These are phyloP conservation scores for Cladosporium sp. DNA, from an alignment of 2,329 filamentous ascomycete species.

Conservation along the genomic window DNA sequence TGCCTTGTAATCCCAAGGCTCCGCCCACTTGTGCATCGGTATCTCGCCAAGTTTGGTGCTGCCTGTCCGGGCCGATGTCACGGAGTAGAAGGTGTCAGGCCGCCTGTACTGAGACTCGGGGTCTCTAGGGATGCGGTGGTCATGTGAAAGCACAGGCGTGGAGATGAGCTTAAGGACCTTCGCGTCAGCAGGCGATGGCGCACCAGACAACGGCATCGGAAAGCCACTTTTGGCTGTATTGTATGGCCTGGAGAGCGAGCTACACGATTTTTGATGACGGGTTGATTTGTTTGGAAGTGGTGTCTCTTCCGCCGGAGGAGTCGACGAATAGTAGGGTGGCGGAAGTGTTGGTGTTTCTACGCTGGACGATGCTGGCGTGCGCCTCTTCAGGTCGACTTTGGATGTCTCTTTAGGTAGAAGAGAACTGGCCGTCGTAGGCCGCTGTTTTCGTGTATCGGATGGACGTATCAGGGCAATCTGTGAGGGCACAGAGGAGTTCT, in stretches of 20 bases:
- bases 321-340: background rate
- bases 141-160: background rate
- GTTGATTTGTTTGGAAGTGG: background rate
- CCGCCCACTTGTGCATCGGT: conserved; percentile 41
- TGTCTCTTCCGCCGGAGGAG: background rate
- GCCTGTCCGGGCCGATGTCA: conserved; percentile 33
- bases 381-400: background rate
- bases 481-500: conserved; percentile 24
- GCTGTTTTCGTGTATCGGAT: conserved; percentile 14
- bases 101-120: conserved; percentile 19
- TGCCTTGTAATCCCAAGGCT: conserved; percentile 39
- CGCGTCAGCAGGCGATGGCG: background rate
- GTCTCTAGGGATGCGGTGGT: background rate
- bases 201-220: background rate
- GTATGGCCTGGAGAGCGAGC: background rate
- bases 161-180: background rate
- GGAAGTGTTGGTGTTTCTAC: background rate
- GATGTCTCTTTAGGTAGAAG: background rate
- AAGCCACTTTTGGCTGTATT: background rate
- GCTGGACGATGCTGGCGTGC: background rate
- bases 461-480: conserved; percentile 27
- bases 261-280: background rate
- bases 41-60: conserved; percentile 49
- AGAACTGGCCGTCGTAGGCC: background rate
- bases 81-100: conserved; percentile 39